phyloP scores from a whole-genome alignment of 345 rosid genomes.

The Sisymbrium altissimum region DNA sequence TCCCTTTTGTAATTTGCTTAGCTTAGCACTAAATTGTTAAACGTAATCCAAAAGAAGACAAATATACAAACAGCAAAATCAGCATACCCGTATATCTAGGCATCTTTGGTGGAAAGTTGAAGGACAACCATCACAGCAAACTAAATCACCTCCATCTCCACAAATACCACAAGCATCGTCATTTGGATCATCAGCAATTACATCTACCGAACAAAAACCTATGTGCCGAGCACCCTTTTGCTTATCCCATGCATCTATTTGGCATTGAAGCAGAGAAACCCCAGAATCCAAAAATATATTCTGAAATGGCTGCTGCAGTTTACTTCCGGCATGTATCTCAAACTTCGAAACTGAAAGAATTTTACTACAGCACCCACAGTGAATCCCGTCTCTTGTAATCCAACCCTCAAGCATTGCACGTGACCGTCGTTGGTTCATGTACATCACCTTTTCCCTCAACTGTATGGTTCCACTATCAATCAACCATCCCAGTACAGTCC shows the following conservation, averaged over 20 bases:
- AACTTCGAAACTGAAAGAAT: conserved; percentile 61
- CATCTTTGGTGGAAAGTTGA: conserved; percentile 87
- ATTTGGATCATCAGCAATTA: conserved; percentile 75
- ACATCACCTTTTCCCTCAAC: conserved; percentile 62
- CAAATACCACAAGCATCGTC: conserved; percentile 93
- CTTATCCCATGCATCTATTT: conserved; percentile 67
- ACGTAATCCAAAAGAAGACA: background rate
- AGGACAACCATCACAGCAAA: conserved; percentile 89
- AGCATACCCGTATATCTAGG: conserved; percentile 59
- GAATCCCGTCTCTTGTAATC: conserved; percentile 73
- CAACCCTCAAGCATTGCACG: conserved; percentile 58
- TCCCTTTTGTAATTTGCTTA: background rate
- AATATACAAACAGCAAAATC: background rate
- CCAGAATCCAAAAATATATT: conserved; percentile 71
- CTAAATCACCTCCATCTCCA: conserved; percentile 91
- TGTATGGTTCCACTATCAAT: conserved; percentile 61
- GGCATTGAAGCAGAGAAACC: conserved; percentile 75
- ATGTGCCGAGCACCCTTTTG: conserved; percentile 45
- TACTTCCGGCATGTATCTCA: conserved; percentile 88
- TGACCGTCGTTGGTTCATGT: conserved; percentile 52
- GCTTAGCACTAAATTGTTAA: background rate
- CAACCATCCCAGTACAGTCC: conserved; percentile 75
- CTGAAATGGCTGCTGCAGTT: conserved; percentile 61
- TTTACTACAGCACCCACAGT: conserved; percentile 83
- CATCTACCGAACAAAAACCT: conserved; percentile 53